A percentile compares a stretch with the other conserved stretches of the same genome.
Evolutionary conservation across 2,329 filamentous ascomycete species (phyloP).

Genomic region (Aureobasidium sp.): DNA sequence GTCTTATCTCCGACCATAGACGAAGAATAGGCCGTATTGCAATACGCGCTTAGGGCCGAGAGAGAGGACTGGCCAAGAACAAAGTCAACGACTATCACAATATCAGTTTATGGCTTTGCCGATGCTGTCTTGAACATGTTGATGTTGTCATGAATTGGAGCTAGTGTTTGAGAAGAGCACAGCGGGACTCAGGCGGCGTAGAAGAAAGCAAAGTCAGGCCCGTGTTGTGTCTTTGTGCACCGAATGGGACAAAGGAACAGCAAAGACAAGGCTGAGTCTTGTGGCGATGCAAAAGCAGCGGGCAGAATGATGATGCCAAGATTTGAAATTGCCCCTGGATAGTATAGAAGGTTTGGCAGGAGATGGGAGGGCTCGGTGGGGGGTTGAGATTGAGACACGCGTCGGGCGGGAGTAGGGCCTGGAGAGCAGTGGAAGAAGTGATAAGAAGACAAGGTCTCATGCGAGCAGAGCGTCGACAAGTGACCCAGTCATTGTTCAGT

Average conservation of each 20-base stretch:
- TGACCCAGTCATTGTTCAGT: neutral
- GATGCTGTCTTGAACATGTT: neutral
- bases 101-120: neutral
- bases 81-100: neutral
- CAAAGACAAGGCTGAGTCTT: neutral
- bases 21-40: neutral
- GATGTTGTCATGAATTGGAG: neutral
- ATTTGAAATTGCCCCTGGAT: neutral
- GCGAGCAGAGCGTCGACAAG: neutral
- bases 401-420: conserved; percentile 1
- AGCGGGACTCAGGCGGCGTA: neutral
- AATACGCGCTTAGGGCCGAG: neutral
- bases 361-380: neutral
- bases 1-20: neutral
- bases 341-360: neutral
- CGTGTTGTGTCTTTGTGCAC: neutral
- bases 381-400: conserved; percentile 2
- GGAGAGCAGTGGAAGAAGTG: neutral
- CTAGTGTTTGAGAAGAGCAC: conserved; percentile 8
- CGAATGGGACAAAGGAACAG: neutral
- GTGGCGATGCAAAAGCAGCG: neutral
- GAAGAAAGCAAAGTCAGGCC: neutral
- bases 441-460: neutral
- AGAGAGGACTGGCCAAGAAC: neutral
- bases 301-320: neutral